phyloP scores from a whole-genome alignment of 176 grass and related monocot genomes.

The Otatea glauca region DNA sequence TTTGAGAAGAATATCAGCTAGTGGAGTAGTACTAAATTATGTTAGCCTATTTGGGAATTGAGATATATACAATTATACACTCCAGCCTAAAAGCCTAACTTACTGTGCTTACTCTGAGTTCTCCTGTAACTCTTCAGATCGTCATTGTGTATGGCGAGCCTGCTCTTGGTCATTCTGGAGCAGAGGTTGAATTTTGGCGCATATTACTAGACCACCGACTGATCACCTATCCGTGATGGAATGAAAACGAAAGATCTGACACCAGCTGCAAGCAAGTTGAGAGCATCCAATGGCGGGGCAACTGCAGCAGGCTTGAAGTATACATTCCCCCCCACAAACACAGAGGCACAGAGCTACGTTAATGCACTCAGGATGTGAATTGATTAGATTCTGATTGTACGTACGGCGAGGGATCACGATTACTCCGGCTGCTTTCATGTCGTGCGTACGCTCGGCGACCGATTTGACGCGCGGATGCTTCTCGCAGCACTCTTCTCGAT shows the following conservation, averaged over 20 bases:
- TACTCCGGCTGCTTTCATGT: no score
- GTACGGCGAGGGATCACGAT: background rate
- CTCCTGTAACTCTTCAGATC: background rate
- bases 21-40: background rate
- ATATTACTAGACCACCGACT: background rate
- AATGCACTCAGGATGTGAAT: background rate
- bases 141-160: background rate
- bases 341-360: background rate
- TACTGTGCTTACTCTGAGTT: no score
- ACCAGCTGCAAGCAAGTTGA: background rate
- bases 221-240: background rate
- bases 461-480: no score
- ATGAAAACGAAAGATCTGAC: background rate
- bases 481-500: no score
- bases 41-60: background rate
- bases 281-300: background rate
- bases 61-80: background rate
- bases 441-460: no score
- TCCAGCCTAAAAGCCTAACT: background rate
- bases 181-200: background rate
- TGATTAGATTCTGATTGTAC: background rate
- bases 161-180: background rate
- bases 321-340: background rate
- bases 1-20: background rate
- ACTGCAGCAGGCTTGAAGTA: no score